These are phyloP conservation scores for Syzygium aqueum DNA, from an alignment of 345 rosid genomes.

Conservation along the genomic window DNA sequence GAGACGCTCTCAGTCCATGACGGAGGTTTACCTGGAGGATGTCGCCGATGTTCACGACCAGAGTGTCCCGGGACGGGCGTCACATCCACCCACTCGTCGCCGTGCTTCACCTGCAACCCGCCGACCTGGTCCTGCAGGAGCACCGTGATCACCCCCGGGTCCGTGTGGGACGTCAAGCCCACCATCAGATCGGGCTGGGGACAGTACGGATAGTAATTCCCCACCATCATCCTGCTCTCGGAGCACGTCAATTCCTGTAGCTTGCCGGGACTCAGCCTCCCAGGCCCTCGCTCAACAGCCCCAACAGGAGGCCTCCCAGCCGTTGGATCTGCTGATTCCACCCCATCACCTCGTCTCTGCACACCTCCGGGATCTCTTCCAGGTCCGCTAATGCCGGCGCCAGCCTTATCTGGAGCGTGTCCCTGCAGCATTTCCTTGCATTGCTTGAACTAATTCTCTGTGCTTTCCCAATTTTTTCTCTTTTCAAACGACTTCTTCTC, in stretches of 20 bases:
- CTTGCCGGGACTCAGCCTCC: conserved; percentile 21
- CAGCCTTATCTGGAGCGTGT: conserved; percentile 17
- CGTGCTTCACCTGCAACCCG: conserved; percentile 46
- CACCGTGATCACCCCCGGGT: conserved; percentile 31
- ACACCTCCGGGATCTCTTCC: conserved; percentile 31
- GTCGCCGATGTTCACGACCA: conserved; percentile 39
- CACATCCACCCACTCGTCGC: conserved; percentile 33
- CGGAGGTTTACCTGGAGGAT: conserved; percentile 28
- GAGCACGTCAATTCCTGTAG: conserved; percentile 25
- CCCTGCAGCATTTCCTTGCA: not conserved
- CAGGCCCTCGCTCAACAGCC: conserved; percentile 36
- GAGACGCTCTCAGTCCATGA: not conserved
- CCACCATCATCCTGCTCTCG: conserved; percentile 29
- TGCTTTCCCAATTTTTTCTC: not conserved
- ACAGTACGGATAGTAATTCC: conserved; percentile 34
- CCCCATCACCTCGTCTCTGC: conserved; percentile 26
- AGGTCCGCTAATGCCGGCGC: conserved; percentile 8
- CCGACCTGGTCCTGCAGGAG: conserved; percentile 28
- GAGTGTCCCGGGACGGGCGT: conserved; percentile 35
- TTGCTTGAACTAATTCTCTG: not conserved
- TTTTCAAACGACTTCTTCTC: not conserved
- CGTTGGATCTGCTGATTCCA: conserved; percentile 20
- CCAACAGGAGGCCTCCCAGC: conserved; percentile 28
- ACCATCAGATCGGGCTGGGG: conserved; percentile 51
- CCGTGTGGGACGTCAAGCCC: conserved; percentile 32